phyloP scores from a whole-genome alignment of 306 rosid species.

The Begonia loranthoides region DNA sequence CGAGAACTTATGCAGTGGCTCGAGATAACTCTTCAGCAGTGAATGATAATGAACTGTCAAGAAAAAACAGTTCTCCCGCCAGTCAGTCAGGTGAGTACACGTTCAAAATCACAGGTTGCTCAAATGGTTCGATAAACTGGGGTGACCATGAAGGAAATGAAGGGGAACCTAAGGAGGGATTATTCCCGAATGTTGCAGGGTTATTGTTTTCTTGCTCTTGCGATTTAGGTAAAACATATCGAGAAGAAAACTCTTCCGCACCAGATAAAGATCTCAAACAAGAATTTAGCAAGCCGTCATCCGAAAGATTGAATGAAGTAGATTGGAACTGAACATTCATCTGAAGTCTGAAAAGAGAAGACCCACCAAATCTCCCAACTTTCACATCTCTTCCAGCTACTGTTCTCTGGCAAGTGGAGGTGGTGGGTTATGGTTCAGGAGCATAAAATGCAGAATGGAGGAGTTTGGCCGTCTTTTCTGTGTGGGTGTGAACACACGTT shows the following conservation, averaged over 20 bases:
- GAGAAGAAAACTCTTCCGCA: conserved; percentile 49
- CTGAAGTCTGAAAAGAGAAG: conserved; percentile 66
- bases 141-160: conserved; percentile 70
- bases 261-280: conserved; percentile 70
- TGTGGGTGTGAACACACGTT: no score
- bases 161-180: conserved; percentile 72
- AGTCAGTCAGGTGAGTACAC: conserved; percentile 93
- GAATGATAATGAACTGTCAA: conserved; percentile 69
- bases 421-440: no score
- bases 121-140: conserved; percentile 50
- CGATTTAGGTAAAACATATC: conserved; percentile 41
- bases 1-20: conserved; percentile 98
- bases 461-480: conserved; percentile 17
- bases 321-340: conserved; percentile 51
- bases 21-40: conserved; percentile 93
- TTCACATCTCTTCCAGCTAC: conserved; percentile 62
- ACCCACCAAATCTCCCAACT: conserved; percentile 47
- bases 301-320: conserved; percentile 66
- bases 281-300: conserved; percentile 70
- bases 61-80: conserved; percentile 81
- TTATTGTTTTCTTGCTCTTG: conserved; percentile 51
- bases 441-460: conserved; percentile 45
- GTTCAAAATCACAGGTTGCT: conserved; percentile 72
- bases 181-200: conserved; percentile 66
- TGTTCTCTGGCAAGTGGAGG: no score